These are phyloP conservation scores for Talaromyces adpressus DNA, from an alignment of 495 filamentous ascomycete genomes.

Conservation along the genomic window DNA sequence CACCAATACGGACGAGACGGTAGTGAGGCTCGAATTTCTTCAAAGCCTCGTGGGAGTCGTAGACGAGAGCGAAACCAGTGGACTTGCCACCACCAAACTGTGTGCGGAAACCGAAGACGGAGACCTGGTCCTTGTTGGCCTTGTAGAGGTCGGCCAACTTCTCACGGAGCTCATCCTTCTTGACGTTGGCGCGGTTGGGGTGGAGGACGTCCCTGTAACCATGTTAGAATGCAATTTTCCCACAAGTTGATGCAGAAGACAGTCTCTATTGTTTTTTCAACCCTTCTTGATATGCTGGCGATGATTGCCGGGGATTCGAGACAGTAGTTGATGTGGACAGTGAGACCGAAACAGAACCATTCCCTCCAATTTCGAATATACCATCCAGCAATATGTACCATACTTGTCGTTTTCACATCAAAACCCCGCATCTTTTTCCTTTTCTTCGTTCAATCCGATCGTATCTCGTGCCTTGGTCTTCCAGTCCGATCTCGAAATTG, in stretches of 20 bases:
- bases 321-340: conserved; percentile 2
- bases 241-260: not conserved
- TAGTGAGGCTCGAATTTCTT: conserved; percentile 99
- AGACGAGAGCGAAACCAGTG: conserved; percentile 97
- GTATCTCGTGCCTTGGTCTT: not conserved
- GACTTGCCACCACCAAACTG: conserved; percentile 99
- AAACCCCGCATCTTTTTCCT: not conserved
- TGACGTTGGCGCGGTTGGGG: conserved; percentile 95
- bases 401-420: not conserved
- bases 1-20: conserved; percentile 86
- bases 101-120: conserved; percentile 95
- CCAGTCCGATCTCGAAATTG: not conserved
- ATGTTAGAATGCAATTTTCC: not conserved
- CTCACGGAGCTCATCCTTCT: conserved; percentile 93
- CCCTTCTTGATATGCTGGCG: not conserved
- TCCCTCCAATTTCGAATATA: not conserved
- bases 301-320: conserved; percentile 15
- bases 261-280: not conserved
- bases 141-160: conserved; percentile 97
- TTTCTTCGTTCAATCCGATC: not conserved
- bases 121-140: conserved; percentile 90
- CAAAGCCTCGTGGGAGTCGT: conserved; percentile 92
- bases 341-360: not conserved
- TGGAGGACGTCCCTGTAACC: conserved; percentile 92
- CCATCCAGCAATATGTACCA: not conserved